A percentile compares a stretch with the other conserved stretches of the same genome.
These are phyloP conservation scores for Ambrosia trifida DNA, from an alignment of 129 eudicot species.

Conservation along the genomic window DNA sequence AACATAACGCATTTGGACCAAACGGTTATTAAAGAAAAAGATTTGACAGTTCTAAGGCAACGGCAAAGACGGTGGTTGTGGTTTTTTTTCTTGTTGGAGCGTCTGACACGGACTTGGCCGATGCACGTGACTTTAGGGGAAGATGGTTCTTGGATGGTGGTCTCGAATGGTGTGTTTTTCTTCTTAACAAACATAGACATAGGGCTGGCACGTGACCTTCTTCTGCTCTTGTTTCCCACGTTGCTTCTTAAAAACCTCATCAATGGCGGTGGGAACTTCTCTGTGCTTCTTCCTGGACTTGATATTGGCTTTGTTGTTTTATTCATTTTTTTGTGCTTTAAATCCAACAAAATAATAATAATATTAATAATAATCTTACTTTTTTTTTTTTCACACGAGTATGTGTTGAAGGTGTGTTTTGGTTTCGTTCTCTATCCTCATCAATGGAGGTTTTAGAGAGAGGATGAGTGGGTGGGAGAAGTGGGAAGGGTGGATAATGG, in stretches of 20 bases:
- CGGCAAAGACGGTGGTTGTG: slow-evolving; percentile 17
- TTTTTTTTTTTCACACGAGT: no score
- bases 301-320: slow-evolving; percentile 37
- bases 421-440: slow-evolving; percentile 15
- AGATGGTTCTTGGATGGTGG: slow-evolving; percentile 41
- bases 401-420: background rate
- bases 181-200: slow-evolving; percentile 35
- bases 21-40: background rate
- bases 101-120: slow-evolving; percentile 49
- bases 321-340: slow-evolving; percentile 17
- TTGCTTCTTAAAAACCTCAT: slow-evolving; percentile 53
- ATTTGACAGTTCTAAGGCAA: slow-evolving; percentile 20
- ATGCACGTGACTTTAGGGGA: slow-evolving; percentile 54
- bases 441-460: slow-evolving; percentile 17
- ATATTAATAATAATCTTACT: background rate
- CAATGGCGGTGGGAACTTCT: slow-evolving; percentile 53
- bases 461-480: slow-evolving; percentile 13
- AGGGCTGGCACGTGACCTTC: slow-evolving; percentile 50
- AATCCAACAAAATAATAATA: background rate
- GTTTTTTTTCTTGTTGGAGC: slow-evolving; percentile 27
- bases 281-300: slow-evolving; percentile 52
- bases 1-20: slow-evolving; percentile 42
- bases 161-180: slow-evolving; percentile 35
- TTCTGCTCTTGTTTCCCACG: slow-evolving; percentile 43
- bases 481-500: slow-evolving; percentile 14